These are phyloP conservation scores for Gracilaria caudata DNA, from an alignment of 23 red algal genomes.

Conservation along the genomic window DNA sequence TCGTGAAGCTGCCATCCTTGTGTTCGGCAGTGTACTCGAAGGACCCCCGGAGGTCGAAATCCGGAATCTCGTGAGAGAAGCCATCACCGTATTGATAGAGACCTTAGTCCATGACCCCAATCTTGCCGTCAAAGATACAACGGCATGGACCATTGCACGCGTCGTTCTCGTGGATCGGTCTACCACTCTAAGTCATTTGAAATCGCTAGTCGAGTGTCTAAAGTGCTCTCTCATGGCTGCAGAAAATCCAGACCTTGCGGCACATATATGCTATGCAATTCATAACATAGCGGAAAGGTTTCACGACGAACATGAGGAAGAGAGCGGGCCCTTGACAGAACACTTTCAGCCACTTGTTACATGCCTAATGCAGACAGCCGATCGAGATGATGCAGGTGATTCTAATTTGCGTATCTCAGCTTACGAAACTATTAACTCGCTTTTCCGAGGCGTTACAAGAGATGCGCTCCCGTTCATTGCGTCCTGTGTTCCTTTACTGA, in stretches of 20 bases:
- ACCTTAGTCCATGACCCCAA: constrained; percentile 66
- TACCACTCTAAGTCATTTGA: constrained; percentile 38
- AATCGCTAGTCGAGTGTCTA: constrained; percentile 67
- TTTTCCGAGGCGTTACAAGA: constrained; percentile 71
- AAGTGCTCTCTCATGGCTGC: constrained; percentile 52
- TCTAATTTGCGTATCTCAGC: constrained; percentile 73
- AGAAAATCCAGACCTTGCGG: constrained; percentile 67
- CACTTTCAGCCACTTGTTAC: constrained; percentile 52
- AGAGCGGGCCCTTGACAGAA: constrained; percentile 50
- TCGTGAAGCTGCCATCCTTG: constrained; percentile 91
- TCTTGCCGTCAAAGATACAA: constrained; percentile 91
- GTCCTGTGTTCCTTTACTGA: constrained; percentile 61
- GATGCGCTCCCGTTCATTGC: constrained; percentile 58
- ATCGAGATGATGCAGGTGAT: constrained; percentile 84
- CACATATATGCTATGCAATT: constrained; percentile 77
- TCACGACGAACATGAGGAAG: constrained; percentile 55
- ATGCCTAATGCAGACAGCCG: constrained; percentile 58
- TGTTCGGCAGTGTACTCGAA: constrained; percentile 85
- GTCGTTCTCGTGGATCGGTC: constrained; percentile 55
- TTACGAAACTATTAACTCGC: constrained; percentile 88
- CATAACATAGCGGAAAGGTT: constrained; percentile 84
- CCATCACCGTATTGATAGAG: constrained; percentile 69
- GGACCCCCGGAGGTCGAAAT: constrained; percentile 56
- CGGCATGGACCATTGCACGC: constrained; percentile 94
- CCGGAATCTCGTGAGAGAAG: constrained; percentile 64